These are phyloP conservation scores for Gyromitra esculenta DNA, from an alignment of 2,329 filamentous ascomycete species.

Conservation along the genomic window DNA sequence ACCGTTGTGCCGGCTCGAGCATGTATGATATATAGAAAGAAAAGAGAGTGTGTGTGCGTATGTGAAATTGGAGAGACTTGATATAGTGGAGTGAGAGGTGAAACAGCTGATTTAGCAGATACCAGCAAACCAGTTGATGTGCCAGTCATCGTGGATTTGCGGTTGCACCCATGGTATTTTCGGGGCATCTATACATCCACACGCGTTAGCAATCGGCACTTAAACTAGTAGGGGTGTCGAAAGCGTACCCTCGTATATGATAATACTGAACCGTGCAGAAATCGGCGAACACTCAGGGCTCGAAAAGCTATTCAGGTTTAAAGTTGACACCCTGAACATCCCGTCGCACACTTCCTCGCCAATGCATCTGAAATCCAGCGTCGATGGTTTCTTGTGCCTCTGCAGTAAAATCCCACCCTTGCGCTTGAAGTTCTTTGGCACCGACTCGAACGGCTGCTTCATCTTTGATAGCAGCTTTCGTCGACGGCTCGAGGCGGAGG, in stretches of 20 bases:
- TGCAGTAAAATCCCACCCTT: constrained; percentile 42
- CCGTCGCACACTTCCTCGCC: constrained; percentile 52
- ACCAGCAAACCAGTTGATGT: constrained; percentile 49
- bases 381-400: constrained; percentile 49
- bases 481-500: constrained; percentile 41
- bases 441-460: constrained; percentile 47
- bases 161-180: constrained; percentile 48
- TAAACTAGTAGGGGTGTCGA: neutral
- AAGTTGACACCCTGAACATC: constrained; percentile 45
- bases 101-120: constrained; percentile 37
- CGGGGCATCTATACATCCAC: constrained; percentile 29
- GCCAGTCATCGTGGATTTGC: constrained; percentile 51
- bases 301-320: constrained; percentile 37
- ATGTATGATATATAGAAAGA: constrained; percentile 18
- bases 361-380: constrained; percentile 53
- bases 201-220: constrained; percentile 12
- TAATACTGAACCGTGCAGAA: constrained; percentile 32
- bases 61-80: neutral
- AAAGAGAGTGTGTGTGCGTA: neutral
- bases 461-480: constrained; percentile 46
- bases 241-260: constrained; percentile 39
- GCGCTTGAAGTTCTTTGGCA: constrained; percentile 42
- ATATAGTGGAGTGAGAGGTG: neutral
- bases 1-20: constrained; percentile 39
- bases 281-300: constrained; percentile 32